Conservation (phyloP, 352 stramenopile genomes). For the Aphanomyces cochlioides region DNA sequence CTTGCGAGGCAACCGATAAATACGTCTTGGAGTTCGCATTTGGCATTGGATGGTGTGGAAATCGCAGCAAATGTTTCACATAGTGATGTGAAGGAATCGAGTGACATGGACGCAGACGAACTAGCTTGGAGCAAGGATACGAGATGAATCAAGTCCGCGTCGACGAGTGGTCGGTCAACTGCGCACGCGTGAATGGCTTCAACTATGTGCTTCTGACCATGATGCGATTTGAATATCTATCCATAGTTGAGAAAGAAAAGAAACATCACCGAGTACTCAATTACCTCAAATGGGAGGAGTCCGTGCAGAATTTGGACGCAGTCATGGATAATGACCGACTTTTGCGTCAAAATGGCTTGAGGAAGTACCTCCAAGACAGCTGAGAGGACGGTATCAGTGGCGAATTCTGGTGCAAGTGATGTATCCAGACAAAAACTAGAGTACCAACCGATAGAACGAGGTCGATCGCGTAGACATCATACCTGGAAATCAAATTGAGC, state of each 20-base stretch:
- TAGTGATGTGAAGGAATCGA: background rate
- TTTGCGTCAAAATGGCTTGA: background rate
- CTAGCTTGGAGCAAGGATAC: background rate
- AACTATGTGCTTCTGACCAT: background rate
- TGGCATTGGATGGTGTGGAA: slow-evolving; percentile 10
- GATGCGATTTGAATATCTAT: background rate
- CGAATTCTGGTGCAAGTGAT: slow-evolving; percentile 15
- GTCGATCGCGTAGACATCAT: slow-evolving; percentile 40
- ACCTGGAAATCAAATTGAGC: slow-evolving; percentile 74
- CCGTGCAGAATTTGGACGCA: slow-evolving; percentile 23
- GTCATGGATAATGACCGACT: slow-evolving; percentile 10
- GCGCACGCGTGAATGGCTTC: background rate
- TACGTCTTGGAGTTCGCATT: background rate
- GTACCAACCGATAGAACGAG: slow-evolving; percentile 35
- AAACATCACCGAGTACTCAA: background rate
- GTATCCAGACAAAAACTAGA: slow-evolving; percentile 25
- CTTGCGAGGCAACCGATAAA: background rate
- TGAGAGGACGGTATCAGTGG: slow-evolving; percentile 3
- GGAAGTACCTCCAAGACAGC: slow-evolving; percentile 11
- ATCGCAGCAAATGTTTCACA: slow-evolving; percentile 10
- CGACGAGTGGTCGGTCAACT: background rate
- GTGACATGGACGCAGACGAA: background rate
- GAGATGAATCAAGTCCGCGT: background rate
- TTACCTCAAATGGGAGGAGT: slow-evolving; percentile 8
- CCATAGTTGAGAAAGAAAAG: background rate